Base-by-base conservation (phyloP, 192 early-diverging fungal genomes). In the Allomyces macrogynus region DNA sequence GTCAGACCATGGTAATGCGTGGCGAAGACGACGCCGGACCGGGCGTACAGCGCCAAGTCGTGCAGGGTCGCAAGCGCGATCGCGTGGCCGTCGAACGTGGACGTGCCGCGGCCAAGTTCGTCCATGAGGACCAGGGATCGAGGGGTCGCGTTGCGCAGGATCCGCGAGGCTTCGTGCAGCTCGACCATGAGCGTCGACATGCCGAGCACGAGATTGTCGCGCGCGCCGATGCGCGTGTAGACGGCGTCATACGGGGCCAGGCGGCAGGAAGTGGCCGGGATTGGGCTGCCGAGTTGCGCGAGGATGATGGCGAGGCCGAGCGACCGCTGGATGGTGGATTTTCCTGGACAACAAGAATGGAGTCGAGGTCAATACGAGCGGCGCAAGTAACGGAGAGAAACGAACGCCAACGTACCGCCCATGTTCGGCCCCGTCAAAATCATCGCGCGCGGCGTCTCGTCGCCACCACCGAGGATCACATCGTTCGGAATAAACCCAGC, bases 341-440 rank as follows among this genome's bases (percentile, higher is more conserved):
- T 99, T 7, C 49, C 49, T 40, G 32, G 32, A 40, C 4, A 8
- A 40, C 32, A 40, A 0, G 32, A 8, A 40, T 3, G 8, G 7
- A 8, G 3, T 40, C 4, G 4, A 8, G 4, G 32, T 40, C 32
- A 40, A 7, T 40, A 0, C 0, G 32, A 40, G 32, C 7, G 26
- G 26, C 26, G 26, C 26, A 27, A 27, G 26, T 4, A 27, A 27
- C 26, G 26, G 26, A 27, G 26, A 27, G 32, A 7, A 40, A 40
- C 32, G 26, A 27, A 4, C 32, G 32, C 7, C 5, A 40, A 40
- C 32, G 32, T 8, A 64, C 96, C 96, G 70, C 94, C 96, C 91
- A 97, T 97, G 73, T 99, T 99, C n/a, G 96, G 94, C 23, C 96
- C 96, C 0, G 96, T 97, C 11, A 99, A 76, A 12, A 97, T 86